Evolutionary conservation across 2,329 filamentous ascomycete species (phyloP).

Genomic region (Ophiostoma montium): DNA sequence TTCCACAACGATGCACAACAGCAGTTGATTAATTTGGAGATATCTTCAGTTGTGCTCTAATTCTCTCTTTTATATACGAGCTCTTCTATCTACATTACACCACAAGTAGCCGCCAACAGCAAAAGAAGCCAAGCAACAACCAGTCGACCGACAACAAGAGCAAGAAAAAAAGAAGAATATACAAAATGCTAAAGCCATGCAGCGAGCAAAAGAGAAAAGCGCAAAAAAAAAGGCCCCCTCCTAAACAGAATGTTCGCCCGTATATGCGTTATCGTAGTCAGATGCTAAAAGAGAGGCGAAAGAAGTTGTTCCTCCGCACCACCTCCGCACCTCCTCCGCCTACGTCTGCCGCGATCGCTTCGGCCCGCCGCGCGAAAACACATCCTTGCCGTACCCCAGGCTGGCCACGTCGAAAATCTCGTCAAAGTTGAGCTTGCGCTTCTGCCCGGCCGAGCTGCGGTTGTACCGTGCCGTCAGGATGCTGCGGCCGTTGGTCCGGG

Average conservation of each 20-base stretch:
- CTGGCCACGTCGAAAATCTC: slow-evolving; percentile 63
- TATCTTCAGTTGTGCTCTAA: too few relatives aligned
- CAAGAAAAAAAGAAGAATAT: background rate
- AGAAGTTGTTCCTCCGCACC: too few relatives aligned
- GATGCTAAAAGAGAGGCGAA: too few relatives aligned
- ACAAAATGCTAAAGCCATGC: too few relatives aligned
- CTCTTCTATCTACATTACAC: background rate
- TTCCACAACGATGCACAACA: too few relatives aligned
- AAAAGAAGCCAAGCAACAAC: too few relatives aligned
- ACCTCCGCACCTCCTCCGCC: background rate
- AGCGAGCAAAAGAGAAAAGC: background rate
- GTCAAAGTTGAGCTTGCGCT: slow-evolving; percentile 57
- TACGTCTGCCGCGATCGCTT: slow-evolving; percentile 38
- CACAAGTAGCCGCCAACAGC: background rate
- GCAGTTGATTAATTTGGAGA: too few relatives aligned
- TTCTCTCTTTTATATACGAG: too few relatives aligned
- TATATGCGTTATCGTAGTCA: too few relatives aligned
- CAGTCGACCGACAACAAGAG: too few relatives aligned
- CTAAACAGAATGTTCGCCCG: background rate
- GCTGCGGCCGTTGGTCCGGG: slow-evolving; percentile 15
- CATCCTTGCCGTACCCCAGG: slow-evolving; percentile 43
- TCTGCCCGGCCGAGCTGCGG: slow-evolving; percentile 48
- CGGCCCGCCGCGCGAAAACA: slow-evolving; percentile 30
- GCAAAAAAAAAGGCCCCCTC: too few relatives aligned
- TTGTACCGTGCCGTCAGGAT: slow-evolving; percentile 32